Evolutionary conservation across 129 eudicot species (phyloP), one percentile per base, ranked within the genome.

Genomic region (Sambucus nigra): DNA sequence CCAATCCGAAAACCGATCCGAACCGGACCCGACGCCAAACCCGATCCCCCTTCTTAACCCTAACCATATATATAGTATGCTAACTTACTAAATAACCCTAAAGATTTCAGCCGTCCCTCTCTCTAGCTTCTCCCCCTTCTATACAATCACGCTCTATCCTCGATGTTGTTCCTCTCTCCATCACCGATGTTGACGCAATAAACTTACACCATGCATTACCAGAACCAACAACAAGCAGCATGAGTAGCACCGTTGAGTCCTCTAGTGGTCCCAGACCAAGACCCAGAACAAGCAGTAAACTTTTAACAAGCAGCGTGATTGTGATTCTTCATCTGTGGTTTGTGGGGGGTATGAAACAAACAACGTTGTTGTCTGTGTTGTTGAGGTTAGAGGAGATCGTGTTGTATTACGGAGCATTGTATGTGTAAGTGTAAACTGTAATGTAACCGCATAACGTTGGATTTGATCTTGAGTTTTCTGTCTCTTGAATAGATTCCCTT

Each of bases 191-290:
- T 20, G 44, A 62, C 24, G 33, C 26, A 17, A 47, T 38, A 51
- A 49, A 33, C 32, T 28, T 15, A 8, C 42, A 35, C 17, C 60
- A 24, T 28, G 41, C 59, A 53, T 16, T 67, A n/a, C 70, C 25
- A 63, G 85, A 18, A n/a, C 85, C 85, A 31, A 63, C 77, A 47
- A 51, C 71, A 24, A 78, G 85, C 54, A 69, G 63, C 33, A 24
- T 78, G 71, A 78, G 85, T 77, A 78, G 85, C 68, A 78, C 85
- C 20, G 80, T 78, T 16, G 85, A 78, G 44, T 78, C 85, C 16
- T 69, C 73, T 15, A 73, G 85, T 21, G 85, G 85, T 3, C 85
- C 77, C 8, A 54, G 77, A 16, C 16, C 70, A 48, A 33, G 25
- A 10, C 19, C 52, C n/a, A n/a, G n/a, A 18, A 42, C 63, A 42